Evolutionary conservation across 73 alveolate genomes (phyloP).

Genomic region (Paramecium octaurelia): DNA sequence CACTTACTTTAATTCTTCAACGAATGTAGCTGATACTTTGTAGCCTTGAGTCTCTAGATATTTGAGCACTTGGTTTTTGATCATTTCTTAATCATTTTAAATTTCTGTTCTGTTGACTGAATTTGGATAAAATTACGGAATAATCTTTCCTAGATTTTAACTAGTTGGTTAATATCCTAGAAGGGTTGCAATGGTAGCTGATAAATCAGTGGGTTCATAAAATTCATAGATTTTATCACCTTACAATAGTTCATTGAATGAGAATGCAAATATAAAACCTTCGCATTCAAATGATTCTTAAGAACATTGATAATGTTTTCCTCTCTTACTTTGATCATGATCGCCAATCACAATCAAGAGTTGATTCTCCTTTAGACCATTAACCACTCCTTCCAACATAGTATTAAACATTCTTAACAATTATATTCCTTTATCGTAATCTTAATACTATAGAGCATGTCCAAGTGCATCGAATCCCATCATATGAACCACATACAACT

Average conservation of each 20-base stretch:
- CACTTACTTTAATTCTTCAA: not conserved
- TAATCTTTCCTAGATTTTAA: slow-evolving; percentile 11
- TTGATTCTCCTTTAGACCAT: not conserved
- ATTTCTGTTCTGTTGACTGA: not conserved
- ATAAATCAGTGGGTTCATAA: slow-evolving; percentile 36
- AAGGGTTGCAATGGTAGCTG: not conserved
- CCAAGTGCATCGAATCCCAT: slow-evolving; percentile 47
- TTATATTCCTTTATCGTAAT: not conserved
- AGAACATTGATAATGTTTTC: slow-evolving; percentile 36
- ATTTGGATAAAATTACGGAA: slow-evolving; percentile 2
- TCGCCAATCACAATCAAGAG: not conserved
- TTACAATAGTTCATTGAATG: not conserved
- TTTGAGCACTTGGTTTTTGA: not conserved
- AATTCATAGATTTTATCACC: not conserved
- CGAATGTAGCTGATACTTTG: not conserved
- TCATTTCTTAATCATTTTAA: not conserved
- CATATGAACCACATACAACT: not conserved
- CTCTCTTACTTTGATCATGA: slow-evolving; percentile 48
- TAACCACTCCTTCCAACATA: not conserved
- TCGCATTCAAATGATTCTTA: slow-evolving; percentile 31
- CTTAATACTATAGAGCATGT: slow-evolving; percentile 27
- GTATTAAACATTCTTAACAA: not conserved
- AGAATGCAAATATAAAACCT: slow-evolving; percentile 27
- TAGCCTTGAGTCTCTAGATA: not conserved
- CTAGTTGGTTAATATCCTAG: slow-evolving; percentile 3